phyloP scores from a whole-genome alignment of 1,284 basidiomycete species.

The Rhodotorula sp. region DNA sequence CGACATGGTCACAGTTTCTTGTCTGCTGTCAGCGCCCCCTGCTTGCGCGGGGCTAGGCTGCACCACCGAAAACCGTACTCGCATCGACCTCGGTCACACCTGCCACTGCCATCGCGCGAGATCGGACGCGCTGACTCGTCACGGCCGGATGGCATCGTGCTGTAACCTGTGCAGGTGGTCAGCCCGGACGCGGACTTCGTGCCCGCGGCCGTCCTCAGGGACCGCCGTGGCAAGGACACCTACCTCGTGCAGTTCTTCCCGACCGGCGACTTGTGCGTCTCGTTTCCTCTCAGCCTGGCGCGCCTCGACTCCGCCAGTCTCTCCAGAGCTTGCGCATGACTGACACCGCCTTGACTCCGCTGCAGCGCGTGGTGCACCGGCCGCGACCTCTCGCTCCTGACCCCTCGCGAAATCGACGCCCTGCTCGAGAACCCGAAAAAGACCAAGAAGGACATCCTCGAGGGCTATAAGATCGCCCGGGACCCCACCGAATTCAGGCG shows the following conservation, averaged over 20 bases:
- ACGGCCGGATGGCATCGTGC: background rate
- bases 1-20: too few relatives aligned
- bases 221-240: slow-evolving; percentile 64
- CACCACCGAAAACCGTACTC: background rate
- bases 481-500: slow-evolving; percentile 75
- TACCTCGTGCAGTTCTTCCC: slow-evolving; percentile 87
- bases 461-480: slow-evolving; percentile 78
- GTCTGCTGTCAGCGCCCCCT: too few relatives aligned
- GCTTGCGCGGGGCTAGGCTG: background rate
- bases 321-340: background rate
- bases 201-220: slow-evolving; percentile 59
- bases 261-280: slow-evolving; percentile 80
- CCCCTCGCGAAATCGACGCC: slow-evolving; percentile 75
- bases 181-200: slow-evolving; percentile 65
- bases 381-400: slow-evolving; percentile 77
- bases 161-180: slow-evolving; percentile 60
- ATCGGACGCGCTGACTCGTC: background rate
- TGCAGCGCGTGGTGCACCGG: slow-evolving; percentile 77
- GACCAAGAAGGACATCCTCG: slow-evolving; percentile 72
- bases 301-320: background rate
- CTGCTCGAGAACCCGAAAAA: slow-evolving; percentile 68
- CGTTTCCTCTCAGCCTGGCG: background rate
- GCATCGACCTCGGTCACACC: background rate
- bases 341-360: background rate
- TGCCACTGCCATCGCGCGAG: background rate